These are phyloP conservation scores for Ogataea siamensis DNA, from an alignment of 805 yeast species.

Conservation along the genomic window DNA sequence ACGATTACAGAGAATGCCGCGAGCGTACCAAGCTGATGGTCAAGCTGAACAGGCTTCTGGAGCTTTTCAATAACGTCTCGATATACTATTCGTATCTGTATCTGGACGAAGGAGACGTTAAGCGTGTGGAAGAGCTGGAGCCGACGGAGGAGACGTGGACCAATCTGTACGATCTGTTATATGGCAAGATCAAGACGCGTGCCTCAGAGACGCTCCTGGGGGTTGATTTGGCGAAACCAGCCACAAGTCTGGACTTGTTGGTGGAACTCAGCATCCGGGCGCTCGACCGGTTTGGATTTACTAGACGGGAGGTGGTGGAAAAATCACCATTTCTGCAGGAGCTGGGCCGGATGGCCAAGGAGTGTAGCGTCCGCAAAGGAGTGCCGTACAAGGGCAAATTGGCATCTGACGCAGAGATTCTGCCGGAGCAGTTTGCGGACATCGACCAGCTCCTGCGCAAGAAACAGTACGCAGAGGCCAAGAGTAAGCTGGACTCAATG, in stretches of 20 bases:
- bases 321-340: slow-evolving; percentile 23
- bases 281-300: slow-evolving; percentile 23
- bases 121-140: slow-evolving; percentile 34
- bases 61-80: slow-evolving; percentile 44
- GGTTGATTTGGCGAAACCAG: slow-evolving; percentile 13
- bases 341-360: slow-evolving; percentile 24
- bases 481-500: slow-evolving; percentile 35
- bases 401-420: slow-evolving; percentile 5
- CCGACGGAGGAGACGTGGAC: slow-evolving; percentile 44
- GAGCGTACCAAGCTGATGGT: slow-evolving; percentile 50
- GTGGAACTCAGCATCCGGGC: slow-evolving; percentile 18
- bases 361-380: slow-evolving; percentile 12
- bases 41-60: slow-evolving; percentile 41
- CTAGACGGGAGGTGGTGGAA: slow-evolving; percentile 21
- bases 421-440: slow-evolving; percentile 16
- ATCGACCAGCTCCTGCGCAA: slow-evolving; percentile 19
- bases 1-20: slow-evolving; percentile 65
- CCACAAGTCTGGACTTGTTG: slow-evolving; percentile 30
- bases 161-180: slow-evolving; percentile 37
- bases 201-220: slow-evolving; percentile 18
- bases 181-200: slow-evolving; percentile 26
- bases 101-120: slow-evolving; percentile 28
- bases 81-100: slow-evolving; percentile 38
- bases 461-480: slow-evolving; percentile 39
- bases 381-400: slow-evolving; percentile 13